A percentile compares a stretch with the other conserved stretches of the same genome.
phyloP scores from a whole-genome alignment of 2,329 filamentous ascomycete genomes.

The Beauveria caledonica region DNA sequence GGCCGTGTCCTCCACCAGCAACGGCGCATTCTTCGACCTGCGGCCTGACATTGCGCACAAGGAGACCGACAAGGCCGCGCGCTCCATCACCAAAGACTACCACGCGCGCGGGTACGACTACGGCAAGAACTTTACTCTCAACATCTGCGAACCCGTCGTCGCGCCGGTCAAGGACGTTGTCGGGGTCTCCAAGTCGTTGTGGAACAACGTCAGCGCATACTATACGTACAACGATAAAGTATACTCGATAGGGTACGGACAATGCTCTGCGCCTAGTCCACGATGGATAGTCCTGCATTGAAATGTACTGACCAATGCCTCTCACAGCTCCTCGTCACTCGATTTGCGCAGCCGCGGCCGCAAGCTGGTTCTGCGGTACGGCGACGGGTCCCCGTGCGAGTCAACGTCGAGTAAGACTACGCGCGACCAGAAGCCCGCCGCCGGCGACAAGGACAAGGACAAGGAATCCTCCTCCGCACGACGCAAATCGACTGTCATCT shows the following conservation, averaged over 20 bases:
- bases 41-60: constrained; percentile 44
- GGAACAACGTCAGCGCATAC: constrained; percentile 71
- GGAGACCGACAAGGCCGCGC: constrained; percentile 35
- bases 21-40: constrained; percentile 52
- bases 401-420: constrained; percentile 26
- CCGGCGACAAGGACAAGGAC: constrained; percentile 27
- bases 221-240: constrained; percentile 58
- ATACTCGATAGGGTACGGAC: constrained; percentile 65
- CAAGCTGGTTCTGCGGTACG: constrained; percentile 71
- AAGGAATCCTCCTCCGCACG: constrained; percentile 29
- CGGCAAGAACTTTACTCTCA: constrained; percentile 72
- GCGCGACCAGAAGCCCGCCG: constrained; percentile 21
- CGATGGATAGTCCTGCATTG: not conserved
- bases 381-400: constrained; percentile 62
- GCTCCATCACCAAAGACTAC: constrained; percentile 42
- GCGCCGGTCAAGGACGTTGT: constrained; percentile 54
- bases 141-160: constrained; percentile 72
- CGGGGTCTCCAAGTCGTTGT: constrained; percentile 53
- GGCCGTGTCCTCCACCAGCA: constrained; percentile 45
- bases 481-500: constrained; percentile 78
- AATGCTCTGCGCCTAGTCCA: not conserved
- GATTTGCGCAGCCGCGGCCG: constrained; percentile 53
- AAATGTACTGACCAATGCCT: not conserved
- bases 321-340: constrained; percentile 38
- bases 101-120: constrained; percentile 68